Evolutionary conservation across 2,329 filamentous ascomycete species (phyloP).

Genomic region (Daldinia eschscholtzii): DNA sequence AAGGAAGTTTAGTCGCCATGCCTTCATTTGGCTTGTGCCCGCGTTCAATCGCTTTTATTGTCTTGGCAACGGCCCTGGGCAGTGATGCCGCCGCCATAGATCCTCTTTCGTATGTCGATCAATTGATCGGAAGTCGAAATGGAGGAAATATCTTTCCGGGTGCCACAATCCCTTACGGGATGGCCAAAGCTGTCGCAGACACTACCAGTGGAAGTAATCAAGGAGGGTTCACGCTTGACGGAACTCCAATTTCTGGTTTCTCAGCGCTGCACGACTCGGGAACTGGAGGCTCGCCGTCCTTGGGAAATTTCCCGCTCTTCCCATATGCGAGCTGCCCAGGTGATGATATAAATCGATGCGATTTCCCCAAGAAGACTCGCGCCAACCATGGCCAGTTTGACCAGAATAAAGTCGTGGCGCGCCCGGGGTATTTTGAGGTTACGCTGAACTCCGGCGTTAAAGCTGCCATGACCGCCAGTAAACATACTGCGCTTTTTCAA

Average conservation of each 20-base stretch:
- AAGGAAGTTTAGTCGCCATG: conserved; percentile 41
- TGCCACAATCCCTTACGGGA: conserved; percentile 55
- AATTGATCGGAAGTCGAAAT: conserved; percentile 66
- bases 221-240: conserved; percentile 68
- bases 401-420: conserved; percentile 65
- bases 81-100: conserved; percentile 47
- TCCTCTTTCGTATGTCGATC: conserved; percentile 61
- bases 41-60: conserved; percentile 36
- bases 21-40: conserved; percentile 32
- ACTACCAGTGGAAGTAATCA: conserved; percentile 66
- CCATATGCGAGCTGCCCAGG: conserved; percentile 71
- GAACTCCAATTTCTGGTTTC: conserved; percentile 65
- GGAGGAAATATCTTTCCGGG: conserved; percentile 62
- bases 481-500: conserved; percentile 74
- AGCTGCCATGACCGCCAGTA: conserved; percentile 75
- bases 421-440: conserved; percentile 75
- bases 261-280: conserved; percentile 71
- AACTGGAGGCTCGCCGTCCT: conserved; percentile 69
- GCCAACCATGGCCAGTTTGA: conserved; percentile 59
- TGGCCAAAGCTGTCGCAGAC: conserved; percentile 71
- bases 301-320: conserved; percentile 81
- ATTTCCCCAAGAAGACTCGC: conserved; percentile 65
- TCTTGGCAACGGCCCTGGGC: conserved; percentile 35
- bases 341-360: conserved; percentile 72
- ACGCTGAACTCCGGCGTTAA: conserved; percentile 68